phyloP scores from a whole-genome alignment of 352 stramenopile genomes.

The Phytophthora brassicae region DNA sequence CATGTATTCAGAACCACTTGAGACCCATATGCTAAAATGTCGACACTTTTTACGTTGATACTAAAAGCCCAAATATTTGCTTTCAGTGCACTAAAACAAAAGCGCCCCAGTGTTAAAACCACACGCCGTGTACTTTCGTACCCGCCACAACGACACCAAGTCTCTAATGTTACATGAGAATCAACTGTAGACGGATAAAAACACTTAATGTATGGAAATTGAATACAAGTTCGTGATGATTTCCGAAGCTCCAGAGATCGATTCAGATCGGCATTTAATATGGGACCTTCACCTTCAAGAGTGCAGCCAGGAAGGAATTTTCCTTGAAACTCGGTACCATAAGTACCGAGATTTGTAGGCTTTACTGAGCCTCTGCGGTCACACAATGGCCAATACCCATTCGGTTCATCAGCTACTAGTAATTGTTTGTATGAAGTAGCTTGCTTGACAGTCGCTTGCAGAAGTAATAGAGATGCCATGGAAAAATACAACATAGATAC shows the following conservation, averaged over 20 bases:
- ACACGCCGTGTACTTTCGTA: slow-evolving; percentile 69
- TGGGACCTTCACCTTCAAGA: slow-evolving; percentile 74
- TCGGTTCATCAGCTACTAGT: slow-evolving; percentile 60
- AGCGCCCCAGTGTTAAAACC: slow-evolving; percentile 75
- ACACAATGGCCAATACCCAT: slow-evolving; percentile 87
- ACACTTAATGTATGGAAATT: slow-evolving; percentile 41
- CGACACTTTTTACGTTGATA: slow-evolving; percentile 78
- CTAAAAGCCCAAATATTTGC: slow-evolving; percentile 80
- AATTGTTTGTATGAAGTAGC: slow-evolving; percentile 81
- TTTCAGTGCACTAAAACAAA: slow-evolving; percentile 67
- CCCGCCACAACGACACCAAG: slow-evolving; percentile 74
- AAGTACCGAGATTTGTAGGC: slow-evolving; percentile 71
- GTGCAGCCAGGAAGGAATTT: slow-evolving; percentile 64
- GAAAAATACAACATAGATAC: slow-evolving; percentile 86
- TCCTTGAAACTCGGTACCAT: slow-evolving; percentile 44
- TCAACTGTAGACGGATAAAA: slow-evolving; percentile 45
- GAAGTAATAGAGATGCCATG: slow-evolving; percentile 79
- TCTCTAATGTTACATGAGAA: slow-evolving; percentile 68
- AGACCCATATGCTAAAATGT: slow-evolving; percentile 62
- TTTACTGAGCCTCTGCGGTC: slow-evolving; percentile 73
- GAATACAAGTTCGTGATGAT: slow-evolving; percentile 54
- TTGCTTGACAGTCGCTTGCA: slow-evolving; percentile 76
- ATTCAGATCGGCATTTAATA: slow-evolving; percentile 84
- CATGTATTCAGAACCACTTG: slow-evolving; percentile 69
- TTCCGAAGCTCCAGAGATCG: slow-evolving; percentile 66